A percentile compares a stretch with the other conserved stretches of the same genome.
Conservation (phyloP, 139 green algal genomes). For the Limnomonas spitsbergensis region DNA sequence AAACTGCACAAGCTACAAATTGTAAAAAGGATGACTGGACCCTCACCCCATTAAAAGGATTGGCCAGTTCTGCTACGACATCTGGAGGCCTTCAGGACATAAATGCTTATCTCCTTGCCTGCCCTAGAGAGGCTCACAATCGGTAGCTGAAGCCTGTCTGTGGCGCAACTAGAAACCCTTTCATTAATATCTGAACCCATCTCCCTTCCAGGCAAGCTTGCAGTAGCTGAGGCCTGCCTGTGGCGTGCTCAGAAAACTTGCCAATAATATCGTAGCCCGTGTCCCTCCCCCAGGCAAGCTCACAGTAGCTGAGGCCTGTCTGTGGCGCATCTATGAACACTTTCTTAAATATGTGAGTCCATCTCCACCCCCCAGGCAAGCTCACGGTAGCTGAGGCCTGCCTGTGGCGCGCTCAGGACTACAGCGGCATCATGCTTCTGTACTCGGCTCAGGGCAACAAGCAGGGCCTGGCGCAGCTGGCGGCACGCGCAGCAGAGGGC, state of each 20-base stretch:
- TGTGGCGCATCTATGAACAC: constrained; percentile 75
- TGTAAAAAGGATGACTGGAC: too few species aligned
- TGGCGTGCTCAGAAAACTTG: constrained; percentile 71
- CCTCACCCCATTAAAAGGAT: neutral
- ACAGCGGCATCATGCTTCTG: constrained; percentile 88
- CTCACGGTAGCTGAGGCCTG: constrained; percentile 72
- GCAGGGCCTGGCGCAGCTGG: constrained; percentile 45
- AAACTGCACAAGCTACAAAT: too few species aligned
- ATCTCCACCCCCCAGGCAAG: constrained; percentile 35
- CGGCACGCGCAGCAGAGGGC: constrained; percentile 27
- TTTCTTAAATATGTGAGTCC: too few species aligned
- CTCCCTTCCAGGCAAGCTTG: too few species aligned
- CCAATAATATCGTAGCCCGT: too few species aligned
- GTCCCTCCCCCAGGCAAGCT: too few species aligned
- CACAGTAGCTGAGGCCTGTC: constrained; percentile 73
- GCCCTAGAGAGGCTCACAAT: too few species aligned
- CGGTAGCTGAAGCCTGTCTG: constrained; percentile 73
- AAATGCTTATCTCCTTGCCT: too few species aligned
- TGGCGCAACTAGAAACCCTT: constrained; percentile 70
- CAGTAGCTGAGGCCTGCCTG: constrained; percentile 76
- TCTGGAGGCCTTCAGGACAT: too few species aligned
- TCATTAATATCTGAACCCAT: too few species aligned
- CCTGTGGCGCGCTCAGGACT: constrained; percentile 73
- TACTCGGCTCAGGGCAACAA: constrained; percentile 49
- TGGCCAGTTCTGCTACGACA: constrained; percentile 35